Evolutionary conservation across 495 filamentous ascomycete genomes (phyloP).

Genomic region (Penicillium nucicola): DNA sequence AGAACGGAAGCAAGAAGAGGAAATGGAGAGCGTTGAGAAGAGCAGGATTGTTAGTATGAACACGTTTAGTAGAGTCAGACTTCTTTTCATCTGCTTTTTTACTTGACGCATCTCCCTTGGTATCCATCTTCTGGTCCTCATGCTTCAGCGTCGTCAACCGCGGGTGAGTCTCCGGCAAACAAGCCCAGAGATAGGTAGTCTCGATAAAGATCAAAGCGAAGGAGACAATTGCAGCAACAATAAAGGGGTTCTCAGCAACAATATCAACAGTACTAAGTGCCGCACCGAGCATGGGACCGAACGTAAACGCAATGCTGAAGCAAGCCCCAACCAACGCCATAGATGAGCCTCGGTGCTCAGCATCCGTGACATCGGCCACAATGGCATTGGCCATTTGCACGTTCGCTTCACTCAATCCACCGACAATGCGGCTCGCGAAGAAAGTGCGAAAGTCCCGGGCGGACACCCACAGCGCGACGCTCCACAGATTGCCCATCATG

Average conservation of each 20-base stretch:
- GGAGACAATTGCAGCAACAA: slow-evolving; percentile 81
- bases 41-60: slow-evolving; percentile 72
- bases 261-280: slow-evolving; percentile 70
- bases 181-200: slow-evolving; percentile 82
- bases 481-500: slow-evolving; percentile 92
- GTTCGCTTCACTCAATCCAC: slow-evolving; percentile 93
- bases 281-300: slow-evolving; percentile 88
- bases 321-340: slow-evolving; percentile 96
- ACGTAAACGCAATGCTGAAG: slow-evolving; percentile 96
- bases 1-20: slow-evolving; percentile 92
- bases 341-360: slow-evolving; percentile 74
- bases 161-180: slow-evolving; percentile 86
- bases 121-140: slow-evolving; percentile 12
- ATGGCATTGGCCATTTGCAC: slow-evolving; percentile 96
- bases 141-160: slow-evolving; percentile 32
- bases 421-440: slow-evolving; percentile 84
- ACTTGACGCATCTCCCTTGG: background rate
- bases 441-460: slow-evolving; percentile 95
- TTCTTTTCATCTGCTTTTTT: slow-evolving; percentile 12
- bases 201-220: slow-evolving; percentile 79
- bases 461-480: slow-evolving; percentile 89
- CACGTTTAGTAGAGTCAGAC: background rate
- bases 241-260: slow-evolving; percentile 88
- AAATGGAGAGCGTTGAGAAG: slow-evolving; percentile 88
- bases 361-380: slow-evolving; percentile 90